Conservation (phyloP, 768 basidiomycete genomes). For the Arthromyces matolae region DNA sequence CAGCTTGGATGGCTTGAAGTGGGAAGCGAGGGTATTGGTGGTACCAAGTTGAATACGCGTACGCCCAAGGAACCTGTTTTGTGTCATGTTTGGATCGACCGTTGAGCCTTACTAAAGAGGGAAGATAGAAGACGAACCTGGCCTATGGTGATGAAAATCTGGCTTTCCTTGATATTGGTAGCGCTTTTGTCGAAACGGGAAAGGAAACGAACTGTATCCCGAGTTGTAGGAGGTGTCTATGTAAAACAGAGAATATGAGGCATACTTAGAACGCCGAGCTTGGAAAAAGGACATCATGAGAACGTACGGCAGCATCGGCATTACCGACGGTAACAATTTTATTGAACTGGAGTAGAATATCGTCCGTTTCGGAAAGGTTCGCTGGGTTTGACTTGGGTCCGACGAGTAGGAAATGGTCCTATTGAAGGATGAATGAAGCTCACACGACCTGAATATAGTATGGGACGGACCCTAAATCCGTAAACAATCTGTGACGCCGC, state of each 20-base stretch:
- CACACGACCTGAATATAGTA: background rate
- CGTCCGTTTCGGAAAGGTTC: constrained; percentile 26
- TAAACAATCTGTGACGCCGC: constrained; percentile 34
- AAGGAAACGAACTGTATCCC: constrained; percentile 43
- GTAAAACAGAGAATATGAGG: background rate
- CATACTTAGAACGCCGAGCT: background rate
- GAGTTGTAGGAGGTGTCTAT: constrained; percentile 23
- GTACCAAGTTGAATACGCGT: constrained; percentile 53
- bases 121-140: constrained; percentile 30
- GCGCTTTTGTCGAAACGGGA: constrained; percentile 58
- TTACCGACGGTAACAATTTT: constrained; percentile 45
- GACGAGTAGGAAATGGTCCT: constrained; percentile 52
- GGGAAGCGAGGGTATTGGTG: constrained; percentile 56
- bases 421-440: background rate
- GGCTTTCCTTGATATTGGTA: constrained; percentile 55
- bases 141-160: constrained; percentile 45
- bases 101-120: background rate
- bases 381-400: constrained; percentile 49
- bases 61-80: constrained; percentile 50
- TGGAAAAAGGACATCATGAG: background rate
- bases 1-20: constrained; percentile 43
- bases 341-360: constrained; percentile 41
- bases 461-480: constrained; percentile 41
- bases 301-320: constrained; percentile 34
- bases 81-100: background rate